Evolutionary conservation across 208 protist species (phyloP).

Genomic region (Leishmania turanica): DNA sequence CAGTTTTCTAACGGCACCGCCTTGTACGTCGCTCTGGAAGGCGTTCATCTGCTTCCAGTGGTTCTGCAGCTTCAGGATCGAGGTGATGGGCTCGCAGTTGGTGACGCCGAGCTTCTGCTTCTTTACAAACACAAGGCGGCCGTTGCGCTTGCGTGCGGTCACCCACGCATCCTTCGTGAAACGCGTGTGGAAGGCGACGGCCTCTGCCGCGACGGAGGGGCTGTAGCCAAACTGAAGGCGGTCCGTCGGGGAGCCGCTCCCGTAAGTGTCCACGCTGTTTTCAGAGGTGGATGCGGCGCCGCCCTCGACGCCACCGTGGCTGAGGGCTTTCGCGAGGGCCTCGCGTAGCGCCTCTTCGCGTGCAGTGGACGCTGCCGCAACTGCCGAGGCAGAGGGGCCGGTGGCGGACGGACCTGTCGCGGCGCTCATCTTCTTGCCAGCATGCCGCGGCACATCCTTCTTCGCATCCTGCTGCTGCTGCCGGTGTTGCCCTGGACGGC

Average conservation of each 20-base stretch:
- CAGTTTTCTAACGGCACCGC: conserved; percentile 14
- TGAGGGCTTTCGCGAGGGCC: conserved; percentile 46
- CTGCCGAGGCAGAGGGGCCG: conserved; percentile 2
- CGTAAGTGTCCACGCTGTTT: conserved; percentile 60
- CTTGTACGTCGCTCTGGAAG: conserved; percentile 54
- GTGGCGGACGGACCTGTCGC: conserved; percentile 4
- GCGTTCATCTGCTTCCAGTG: conserved; percentile 68
- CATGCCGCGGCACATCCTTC: conserved; percentile 10
- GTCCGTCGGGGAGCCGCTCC: conserved; percentile 77
- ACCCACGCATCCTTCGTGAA: conserved; percentile 56
- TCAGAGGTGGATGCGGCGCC: not conserved
- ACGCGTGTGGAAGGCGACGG: conserved; percentile 69
- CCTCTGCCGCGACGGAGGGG: conserved; percentile 70
- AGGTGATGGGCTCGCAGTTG: conserved; percentile 79
- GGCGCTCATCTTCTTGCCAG: conserved; percentile 8
- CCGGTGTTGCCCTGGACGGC: not conserved
- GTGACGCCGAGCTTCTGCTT: conserved; percentile 46
- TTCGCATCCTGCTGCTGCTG: conserved; percentile 17
- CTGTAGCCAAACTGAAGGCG: conserved; percentile 89
- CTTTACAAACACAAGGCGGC: conserved; percentile 41
- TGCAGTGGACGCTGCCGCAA: not conserved
- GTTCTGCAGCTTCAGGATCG: conserved; percentile 75
- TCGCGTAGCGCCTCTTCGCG: conserved; percentile 40
- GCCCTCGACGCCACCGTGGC: conserved; percentile 6
- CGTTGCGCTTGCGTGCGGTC: conserved; percentile 33